Percentiles rank a stretch among this genome's conserved stretches.
These are phyloP conservation scores for Cicer arietinum DNA, from an alignment of 306 rosid species.

Conservation along the genomic window DNA sequence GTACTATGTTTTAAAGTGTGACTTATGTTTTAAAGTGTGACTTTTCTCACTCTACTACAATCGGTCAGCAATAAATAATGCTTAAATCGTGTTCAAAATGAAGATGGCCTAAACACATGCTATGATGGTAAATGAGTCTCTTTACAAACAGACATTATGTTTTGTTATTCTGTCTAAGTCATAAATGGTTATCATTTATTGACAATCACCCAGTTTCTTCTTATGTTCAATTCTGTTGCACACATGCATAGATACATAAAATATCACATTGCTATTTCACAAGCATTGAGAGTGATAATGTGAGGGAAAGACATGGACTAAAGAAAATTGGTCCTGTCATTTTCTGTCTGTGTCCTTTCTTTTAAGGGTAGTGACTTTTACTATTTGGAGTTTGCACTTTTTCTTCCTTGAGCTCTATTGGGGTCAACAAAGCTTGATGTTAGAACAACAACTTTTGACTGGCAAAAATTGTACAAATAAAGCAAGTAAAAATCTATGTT, in stretches of 20 bases:
- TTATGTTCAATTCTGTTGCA: not conserved
- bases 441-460: slow-evolving; percentile 48
- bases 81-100: not conserved
- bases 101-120: not conserved
- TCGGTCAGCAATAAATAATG: not conserved
- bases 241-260: slow-evolving; percentile 16
- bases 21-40: not conserved
- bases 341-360: slow-evolving; percentile 40
- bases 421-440: slow-evolving; percentile 46
- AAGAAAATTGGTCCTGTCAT: slow-evolving; percentile 46
- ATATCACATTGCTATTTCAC: slow-evolving; percentile 16
- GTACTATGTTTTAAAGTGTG: not conserved
- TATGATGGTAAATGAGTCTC: not conserved
- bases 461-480: slow-evolving; percentile 23
- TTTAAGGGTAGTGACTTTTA: slow-evolving; percentile 36
- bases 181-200: slow-evolving; percentile 21
- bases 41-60: not conserved
- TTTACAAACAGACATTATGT: slow-evolving; percentile 4
- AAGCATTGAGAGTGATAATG: slow-evolving; percentile 25
- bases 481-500: not conserved
- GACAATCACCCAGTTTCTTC: slow-evolving; percentile 20
- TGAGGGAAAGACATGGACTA: slow-evolving; percentile 1
- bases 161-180: slow-evolving; percentile 2
- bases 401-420: slow-evolving; percentile 38
- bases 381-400: slow-evolving; percentile 37